Percentiles rank a stretch among this genome's conserved stretches.
These are phyloP conservation scores for button mushroom (Agaricus bisporus) DNA, from an alignment of 768 basidiomycete genomes.

Conservation along the genomic window DNA sequence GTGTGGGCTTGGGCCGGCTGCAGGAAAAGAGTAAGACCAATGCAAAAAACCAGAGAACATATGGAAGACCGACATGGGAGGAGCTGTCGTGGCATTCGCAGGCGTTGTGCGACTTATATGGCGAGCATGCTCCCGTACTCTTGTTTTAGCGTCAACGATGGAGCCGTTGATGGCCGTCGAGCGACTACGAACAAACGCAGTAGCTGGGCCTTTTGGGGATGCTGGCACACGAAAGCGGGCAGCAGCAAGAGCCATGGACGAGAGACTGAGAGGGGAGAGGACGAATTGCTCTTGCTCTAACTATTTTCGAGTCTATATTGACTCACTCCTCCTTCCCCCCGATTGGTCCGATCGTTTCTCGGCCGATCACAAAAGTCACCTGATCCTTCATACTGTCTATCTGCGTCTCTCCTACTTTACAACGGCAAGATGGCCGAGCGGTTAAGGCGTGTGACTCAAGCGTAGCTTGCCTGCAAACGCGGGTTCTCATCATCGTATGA, in stretches of 20 bases:
- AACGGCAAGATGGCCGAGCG: slow-evolving; percentile 14
- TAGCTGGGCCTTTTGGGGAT: slow-evolving; percentile 15
- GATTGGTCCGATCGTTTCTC: not conserved
- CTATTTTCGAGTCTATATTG: too few relatives aligned
- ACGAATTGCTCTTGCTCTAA: too few relatives aligned
- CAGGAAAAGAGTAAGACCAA: not conserved
- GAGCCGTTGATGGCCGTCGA: slow-evolving; percentile 26
- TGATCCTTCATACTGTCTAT: not conserved
- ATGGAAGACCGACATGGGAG: slow-evolving; percentile 43
- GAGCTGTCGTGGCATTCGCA: slow-evolving; percentile 55
- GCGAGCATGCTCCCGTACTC: slow-evolving; percentile 73
- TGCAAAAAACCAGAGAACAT: not conserved
- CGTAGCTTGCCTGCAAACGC: slow-evolving; percentile 20
- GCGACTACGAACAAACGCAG: slow-evolving; percentile 19
- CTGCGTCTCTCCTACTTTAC: not conserved
- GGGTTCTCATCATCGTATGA: slow-evolving; percentile 27
- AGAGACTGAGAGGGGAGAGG: not conserved
- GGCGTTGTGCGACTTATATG: slow-evolving; percentile 65
- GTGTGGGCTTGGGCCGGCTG: slow-evolving; percentile 53
- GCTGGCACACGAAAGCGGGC: slow-evolving; percentile 18
- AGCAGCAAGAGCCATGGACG: slow-evolving; percentile 23
- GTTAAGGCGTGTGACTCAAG: slow-evolving; percentile 14
- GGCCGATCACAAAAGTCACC: not conserved
- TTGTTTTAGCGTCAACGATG: slow-evolving; percentile 74
- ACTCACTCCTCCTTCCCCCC: too few relatives aligned